Evolutionary conservation across 306 rosid species (phyloP).

Genomic region (Vachellia pachyceras): DNA sequence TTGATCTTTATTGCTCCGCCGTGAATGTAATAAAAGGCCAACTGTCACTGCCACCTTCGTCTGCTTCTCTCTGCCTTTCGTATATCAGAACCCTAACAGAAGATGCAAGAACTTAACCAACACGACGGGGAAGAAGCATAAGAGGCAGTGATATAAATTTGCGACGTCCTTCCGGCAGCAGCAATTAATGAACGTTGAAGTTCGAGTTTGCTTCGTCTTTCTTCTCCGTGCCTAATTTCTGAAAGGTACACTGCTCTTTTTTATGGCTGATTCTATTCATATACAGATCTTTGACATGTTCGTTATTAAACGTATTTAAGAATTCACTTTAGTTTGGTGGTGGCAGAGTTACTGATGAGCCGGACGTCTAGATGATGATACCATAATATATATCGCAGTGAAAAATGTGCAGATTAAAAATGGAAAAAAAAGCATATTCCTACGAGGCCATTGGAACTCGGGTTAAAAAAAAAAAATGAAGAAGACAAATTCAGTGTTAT

Average conservation of each 20-base stretch:
- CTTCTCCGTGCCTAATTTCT: not conserved
- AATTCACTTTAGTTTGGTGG: not conserved
- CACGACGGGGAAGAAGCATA: not conserved
- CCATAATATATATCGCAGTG: not conserved
- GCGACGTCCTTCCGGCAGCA: not conserved
- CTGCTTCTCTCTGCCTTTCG: not conserved
- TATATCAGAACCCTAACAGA: not conserved
- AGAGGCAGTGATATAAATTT: not conserved
- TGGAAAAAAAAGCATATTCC: not conserved
- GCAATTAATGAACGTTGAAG: not conserved
- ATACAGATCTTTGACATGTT: too few relatives aligned
- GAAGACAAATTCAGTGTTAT: not conserved
- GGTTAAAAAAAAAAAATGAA: not conserved
- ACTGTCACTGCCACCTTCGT: not conserved
- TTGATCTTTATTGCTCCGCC: not conserved
- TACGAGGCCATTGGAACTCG: not conserved
- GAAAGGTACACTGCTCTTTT: not conserved
- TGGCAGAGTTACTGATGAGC: not conserved
- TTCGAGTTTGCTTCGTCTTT: not conserved
- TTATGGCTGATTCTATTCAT: not conserved
- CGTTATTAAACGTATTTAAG: not conserved
- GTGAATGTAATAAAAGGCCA: not conserved
- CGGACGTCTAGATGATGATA: too few relatives aligned
- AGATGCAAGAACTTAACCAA: not conserved
- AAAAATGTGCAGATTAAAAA: conserved; percentile 4